Evolutionary conservation across 176 grass and related monocot species (phyloP).

Genomic region (Oryza brachyantha): DNA sequence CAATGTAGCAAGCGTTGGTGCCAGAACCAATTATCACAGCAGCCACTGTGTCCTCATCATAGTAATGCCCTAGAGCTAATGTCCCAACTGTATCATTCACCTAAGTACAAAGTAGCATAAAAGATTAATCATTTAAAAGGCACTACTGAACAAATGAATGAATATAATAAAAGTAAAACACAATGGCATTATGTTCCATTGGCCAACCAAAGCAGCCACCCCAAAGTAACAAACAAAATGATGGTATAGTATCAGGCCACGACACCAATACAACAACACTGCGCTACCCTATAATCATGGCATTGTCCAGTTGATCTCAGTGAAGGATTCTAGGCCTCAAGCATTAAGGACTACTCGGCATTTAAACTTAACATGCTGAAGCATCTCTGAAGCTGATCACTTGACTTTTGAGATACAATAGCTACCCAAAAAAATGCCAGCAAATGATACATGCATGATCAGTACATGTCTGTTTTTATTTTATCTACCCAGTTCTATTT

Average conservation of each 20-base stretch:
- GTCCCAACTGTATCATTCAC: slow-evolving; percentile 95
- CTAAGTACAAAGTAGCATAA: slow-evolving; percentile 40
- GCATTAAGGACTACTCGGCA: background rate
- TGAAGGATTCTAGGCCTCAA: background rate
- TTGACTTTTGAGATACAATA: background rate
- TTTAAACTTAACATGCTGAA: background rate
- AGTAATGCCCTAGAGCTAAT: slow-evolving; percentile 86
- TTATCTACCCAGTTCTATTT: background rate
- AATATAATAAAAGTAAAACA: background rate
- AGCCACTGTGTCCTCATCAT: slow-evolving; percentile 84
- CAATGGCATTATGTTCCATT: background rate
- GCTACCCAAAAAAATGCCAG: background rate
- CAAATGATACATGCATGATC: background rate
- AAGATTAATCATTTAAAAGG: slow-evolving; percentile 6
- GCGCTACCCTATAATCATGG: background rate
- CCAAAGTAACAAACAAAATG: background rate
- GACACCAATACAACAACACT: background rate
- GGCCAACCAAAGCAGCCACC: background rate
- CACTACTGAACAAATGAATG: background rate
- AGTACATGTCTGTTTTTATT: background rate
- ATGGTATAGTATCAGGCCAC: background rate
- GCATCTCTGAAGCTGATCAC: background rate
- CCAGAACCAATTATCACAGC: slow-evolving; percentile 86
- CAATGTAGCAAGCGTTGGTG: slow-evolving; percentile 95
- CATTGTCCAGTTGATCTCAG: background rate